These are phyloP conservation scores for Uncinocarpus reesii DNA, from an alignment of 2,329 filamentous ascomycete genomes.

Conservation along the genomic window DNA sequence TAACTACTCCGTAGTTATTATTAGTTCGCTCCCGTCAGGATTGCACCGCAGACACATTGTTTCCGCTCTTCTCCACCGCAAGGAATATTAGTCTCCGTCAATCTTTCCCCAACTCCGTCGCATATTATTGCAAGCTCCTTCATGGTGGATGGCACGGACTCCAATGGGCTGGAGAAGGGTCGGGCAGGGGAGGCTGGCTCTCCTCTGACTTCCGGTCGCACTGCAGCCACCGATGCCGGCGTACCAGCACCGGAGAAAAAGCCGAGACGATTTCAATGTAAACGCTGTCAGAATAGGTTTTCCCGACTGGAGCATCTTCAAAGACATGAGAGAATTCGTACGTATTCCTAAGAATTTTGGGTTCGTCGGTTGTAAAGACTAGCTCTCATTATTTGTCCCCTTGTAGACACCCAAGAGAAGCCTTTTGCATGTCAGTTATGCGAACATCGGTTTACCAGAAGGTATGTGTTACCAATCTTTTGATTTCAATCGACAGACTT, in stretches of 20 bases:
- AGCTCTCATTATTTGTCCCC: background rate
- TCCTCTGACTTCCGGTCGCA: background rate
- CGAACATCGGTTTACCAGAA: constrained; percentile 40
- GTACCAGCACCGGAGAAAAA: constrained; percentile 7
- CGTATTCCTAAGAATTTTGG: too few relatives aligned
- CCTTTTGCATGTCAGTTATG: constrained; percentile 42
- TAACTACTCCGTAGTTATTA: background rate
- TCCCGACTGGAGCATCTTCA: constrained; percentile 42
- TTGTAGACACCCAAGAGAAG: constrained; percentile 40
- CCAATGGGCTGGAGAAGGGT: constrained; percentile 1
- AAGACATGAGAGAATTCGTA: constrained; percentile 36
- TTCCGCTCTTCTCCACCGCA: background rate
- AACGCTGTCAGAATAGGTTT: constrained; percentile 40
- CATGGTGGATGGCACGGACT: constrained; percentile 4
- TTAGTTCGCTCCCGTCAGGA: too few relatives aligned
- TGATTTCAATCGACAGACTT: too few relatives aligned
- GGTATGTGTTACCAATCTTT: too few relatives aligned
- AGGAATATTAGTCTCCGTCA: too few relatives aligned
- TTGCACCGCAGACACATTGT: too few relatives aligned
- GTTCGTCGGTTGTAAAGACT: too few relatives aligned
- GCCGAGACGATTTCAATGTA: constrained; percentile 23
- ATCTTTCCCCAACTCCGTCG: background rate
- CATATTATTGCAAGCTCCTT: background rate
- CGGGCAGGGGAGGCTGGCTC: constrained; percentile 5
- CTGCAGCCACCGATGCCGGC: constrained; percentile 6